Base-by-base conservation (phyloP, 306 rosid genomes). In the Prunus dulcis region DNA sequence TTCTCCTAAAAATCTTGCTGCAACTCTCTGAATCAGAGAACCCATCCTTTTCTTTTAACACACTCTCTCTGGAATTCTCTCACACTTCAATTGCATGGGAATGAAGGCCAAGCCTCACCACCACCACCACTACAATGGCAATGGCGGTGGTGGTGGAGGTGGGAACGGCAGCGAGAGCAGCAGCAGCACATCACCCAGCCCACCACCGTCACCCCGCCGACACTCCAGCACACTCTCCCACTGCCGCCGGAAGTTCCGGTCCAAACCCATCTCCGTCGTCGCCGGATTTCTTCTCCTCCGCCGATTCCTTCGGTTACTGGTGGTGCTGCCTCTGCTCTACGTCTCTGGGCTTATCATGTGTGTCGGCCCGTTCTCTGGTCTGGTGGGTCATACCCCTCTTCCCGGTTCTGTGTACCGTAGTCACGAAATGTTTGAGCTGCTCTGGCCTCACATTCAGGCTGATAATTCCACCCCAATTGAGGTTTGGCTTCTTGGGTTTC, bases 371-470 rank as follows among this genome's bases (percentile, higher is more conserved):
- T 91, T 92, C 87, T 92, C 91, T 27, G 69, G 85, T 18, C 85
- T 94, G 60, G 69, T 89, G 69, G 89, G 93, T 43, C 86, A 73
- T 28, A 52, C 90, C n/a, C 76, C 89, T 55, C 86, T 86, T 83
- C 98, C 98, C n/a, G 97, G 99, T 14, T 89, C 96, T 4, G 79
- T 88, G 12, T 96, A 96, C 49, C 96, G 93, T 19, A 91, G 96
- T 69, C 97, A 88, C 76, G 81, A 79, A 75, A 74, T 84, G 81
- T 92, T 89, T 64, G 82, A 71, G 70, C 78, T 82, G 67, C 93
- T 92, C 60, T 89, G 90, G 90, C 84, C 67, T 28, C 83, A 88
- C 25, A 88, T 96, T 63, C 78, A 83, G 49, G 72, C 81, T 25
- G 96, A 96, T 76, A 91, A 95, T 87, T 92, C 98, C 6, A 85